A percentile compares a stretch with the other conserved stretches of the same genome.
Evolutionary conservation across 192 early-diverging fungal species (phyloP).

Genomic region (Backusella sp.): DNA sequence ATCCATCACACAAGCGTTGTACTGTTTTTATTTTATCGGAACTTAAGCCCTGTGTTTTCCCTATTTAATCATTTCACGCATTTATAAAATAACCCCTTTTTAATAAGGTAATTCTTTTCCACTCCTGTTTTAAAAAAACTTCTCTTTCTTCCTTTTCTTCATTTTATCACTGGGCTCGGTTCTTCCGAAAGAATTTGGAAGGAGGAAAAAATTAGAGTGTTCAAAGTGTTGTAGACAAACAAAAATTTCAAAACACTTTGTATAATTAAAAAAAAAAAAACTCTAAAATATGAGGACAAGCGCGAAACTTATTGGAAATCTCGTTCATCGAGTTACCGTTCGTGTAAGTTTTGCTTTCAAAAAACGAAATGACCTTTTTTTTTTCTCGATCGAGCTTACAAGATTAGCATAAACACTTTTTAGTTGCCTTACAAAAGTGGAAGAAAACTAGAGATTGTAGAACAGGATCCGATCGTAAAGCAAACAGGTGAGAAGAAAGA

Average conservation of each 20-base stretch:
- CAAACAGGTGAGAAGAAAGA: conserved; percentile 34
- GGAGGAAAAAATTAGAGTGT: too few relatives aligned
- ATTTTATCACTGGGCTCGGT: not conserved
- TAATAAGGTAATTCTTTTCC: not conserved
- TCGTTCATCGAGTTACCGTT: conserved; percentile 16
- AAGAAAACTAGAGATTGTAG: conserved; percentile 54
- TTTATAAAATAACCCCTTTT: not conserved
- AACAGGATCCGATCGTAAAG: conserved; percentile 69
- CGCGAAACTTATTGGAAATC: conserved; percentile 17
- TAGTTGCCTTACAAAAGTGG: conserved; percentile 72
- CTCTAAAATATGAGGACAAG: conserved; percentile 9
- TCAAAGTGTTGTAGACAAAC: not conserved
- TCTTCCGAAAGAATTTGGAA: not conserved
- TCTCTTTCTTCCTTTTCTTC: not conserved
- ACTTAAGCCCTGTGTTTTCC: not conserved
- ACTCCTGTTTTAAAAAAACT: too few relatives aligned
- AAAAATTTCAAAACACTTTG: not conserved
- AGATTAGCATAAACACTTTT: not conserved
- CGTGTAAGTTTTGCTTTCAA: conserved; percentile 6
- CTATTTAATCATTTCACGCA: not conserved
- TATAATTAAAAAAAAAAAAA: not conserved
- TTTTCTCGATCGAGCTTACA: not conserved
- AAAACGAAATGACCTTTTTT: not conserved
- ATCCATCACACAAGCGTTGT: not conserved
- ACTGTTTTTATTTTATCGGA: conserved; percentile 3